Evolutionary conservation across 2,329 filamentous ascomycete genomes (phyloP).

Genomic region (Fusarium annulatum): DNA sequence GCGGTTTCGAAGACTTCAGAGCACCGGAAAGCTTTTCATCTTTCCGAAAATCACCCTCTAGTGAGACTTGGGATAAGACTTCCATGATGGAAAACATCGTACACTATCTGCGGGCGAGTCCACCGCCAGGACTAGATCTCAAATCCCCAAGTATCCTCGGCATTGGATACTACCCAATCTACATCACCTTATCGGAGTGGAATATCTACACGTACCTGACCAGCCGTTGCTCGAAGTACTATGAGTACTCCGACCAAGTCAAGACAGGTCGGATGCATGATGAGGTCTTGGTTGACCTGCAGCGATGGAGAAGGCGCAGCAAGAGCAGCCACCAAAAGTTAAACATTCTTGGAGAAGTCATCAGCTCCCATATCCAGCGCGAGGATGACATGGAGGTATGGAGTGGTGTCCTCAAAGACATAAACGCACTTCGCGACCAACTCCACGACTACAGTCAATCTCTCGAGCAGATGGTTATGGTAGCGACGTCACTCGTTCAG

Average conservation of each 20-base stretch:
- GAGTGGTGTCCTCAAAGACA: fast-evolving
- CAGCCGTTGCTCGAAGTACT: fast-evolving
- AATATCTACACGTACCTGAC: fast-evolving
- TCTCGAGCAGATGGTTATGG: background rate
- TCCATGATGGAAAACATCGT: background rate
- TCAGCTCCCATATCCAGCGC: fast-evolving
- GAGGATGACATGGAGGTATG: background rate
- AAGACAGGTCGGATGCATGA: fast-evolving
- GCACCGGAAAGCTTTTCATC: fast-evolving
- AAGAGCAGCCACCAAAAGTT: background rate
- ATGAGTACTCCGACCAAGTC: fast-evolving
- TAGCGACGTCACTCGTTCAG: background rate
- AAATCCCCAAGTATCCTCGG: fast-evolving
- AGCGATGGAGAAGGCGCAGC: background rate
- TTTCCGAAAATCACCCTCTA: fast-evolving
- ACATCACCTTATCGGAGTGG: background rate
- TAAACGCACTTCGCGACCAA: fast-evolving
- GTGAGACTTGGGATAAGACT: fast-evolving
- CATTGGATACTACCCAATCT: background rate
- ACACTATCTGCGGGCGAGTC: fast-evolving
- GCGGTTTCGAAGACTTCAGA: background rate
- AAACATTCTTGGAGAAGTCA: fast-evolving
- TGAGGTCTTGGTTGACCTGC: background rate
- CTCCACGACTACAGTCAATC: background rate
- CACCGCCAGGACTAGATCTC: fast-evolving